Evolutionary conservation across 805 yeast genomes (phyloP), one percentile per base, ranked within the genome.

Genomic region (Clavispora vitiphila): DNA sequence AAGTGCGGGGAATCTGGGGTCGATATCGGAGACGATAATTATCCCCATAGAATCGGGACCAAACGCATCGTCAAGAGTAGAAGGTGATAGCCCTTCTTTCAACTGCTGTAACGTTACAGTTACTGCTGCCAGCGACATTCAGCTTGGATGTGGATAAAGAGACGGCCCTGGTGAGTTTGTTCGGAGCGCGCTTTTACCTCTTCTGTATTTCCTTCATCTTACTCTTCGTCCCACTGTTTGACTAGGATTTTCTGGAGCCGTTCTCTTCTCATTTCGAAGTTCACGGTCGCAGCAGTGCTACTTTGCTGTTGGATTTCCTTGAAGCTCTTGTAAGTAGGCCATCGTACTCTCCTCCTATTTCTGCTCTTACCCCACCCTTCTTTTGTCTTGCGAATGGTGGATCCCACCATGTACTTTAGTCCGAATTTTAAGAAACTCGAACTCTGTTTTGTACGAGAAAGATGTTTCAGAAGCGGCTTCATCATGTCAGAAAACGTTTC

Each of bases 1-100:
- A 18, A 78, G 61, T 4, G 54, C 60, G 2, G 39, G 44, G 48
- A 64, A 78, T 35, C 55, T 50, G 0, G 39, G 42, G 0, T 80
- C 76, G 8, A 78, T 58, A 3, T 61, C 70, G 20, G 57, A 62
- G 12, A 79, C 73, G 6, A 78, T 44, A 5, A 79, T 65, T 26
- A 79, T 72, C 1, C 84, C 84, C 8, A 79, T 60, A 0, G 81
- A 76, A 25, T 75, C 65, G 3, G 72, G 71, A 0, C 81, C 84
- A 58, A 78, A 78, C 1, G 83, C 82, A 8, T 55, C 43, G 4
- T 61, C 56, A 27, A 78, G 59, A 5, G 48, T 43, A 1, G 49
- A 36, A 35, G 63, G 63, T 3, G 54, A 58, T 2, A 57, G 48
- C 1, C 74, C 76, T 0, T 50, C 14, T 21, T 50, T 20, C 21